phyloP scores from a whole-genome alignment of 1,284 basidiomycete genomes.

The Rhodotorula sp. region DNA sequence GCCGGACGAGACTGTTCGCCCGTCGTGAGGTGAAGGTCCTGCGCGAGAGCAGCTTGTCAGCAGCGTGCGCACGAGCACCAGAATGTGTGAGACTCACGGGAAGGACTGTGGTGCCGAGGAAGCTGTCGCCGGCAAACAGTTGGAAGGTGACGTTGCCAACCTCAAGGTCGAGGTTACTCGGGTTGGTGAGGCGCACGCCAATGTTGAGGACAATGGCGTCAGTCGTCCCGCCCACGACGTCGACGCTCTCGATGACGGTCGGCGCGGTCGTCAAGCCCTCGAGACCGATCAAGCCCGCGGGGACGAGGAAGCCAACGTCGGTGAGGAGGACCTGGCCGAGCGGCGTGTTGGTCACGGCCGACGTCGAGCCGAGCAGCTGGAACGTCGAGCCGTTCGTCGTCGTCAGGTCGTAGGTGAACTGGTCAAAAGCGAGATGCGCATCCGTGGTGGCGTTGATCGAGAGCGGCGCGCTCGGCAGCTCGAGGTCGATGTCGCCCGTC shows the following conservation, averaged over 20 bases:
- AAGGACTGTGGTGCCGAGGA: constrained; percentile 63
- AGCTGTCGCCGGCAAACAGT: constrained; percentile 58
- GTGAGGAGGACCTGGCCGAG: constrained; percentile 69
- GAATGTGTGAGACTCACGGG: constrained; percentile 56
- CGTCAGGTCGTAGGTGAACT: constrained; percentile 50
- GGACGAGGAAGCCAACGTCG: constrained; percentile 72
- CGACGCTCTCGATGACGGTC: constrained; percentile 63
- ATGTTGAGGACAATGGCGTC: constrained; percentile 66
- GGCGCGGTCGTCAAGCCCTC: constrained; percentile 63
- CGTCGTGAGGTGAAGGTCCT: constrained; percentile 45
- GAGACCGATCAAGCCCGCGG: constrained; percentile 66
- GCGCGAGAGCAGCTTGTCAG: background rate
- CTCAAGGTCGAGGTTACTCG: constrained; percentile 66
- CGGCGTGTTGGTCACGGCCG: constrained; percentile 66
- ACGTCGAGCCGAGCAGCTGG: constrained; percentile 64
- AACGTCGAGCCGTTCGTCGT: constrained; percentile 60
- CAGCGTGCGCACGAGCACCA: constrained; percentile 48
- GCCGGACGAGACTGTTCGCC: constrained; percentile 47
- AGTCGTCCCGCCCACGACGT: constrained; percentile 68
- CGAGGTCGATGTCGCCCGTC: constrained; percentile 66
- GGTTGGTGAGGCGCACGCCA: constrained; percentile 66
- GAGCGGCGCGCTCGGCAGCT: constrained; percentile 62
- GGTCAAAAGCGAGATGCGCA: constrained; percentile 52
- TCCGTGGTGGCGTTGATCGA: constrained; percentile 56
- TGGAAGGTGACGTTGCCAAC: constrained; percentile 55